These are phyloP conservation scores for Pseudogymnoascus sp. DNA, from an alignment of 2,329 filamentous ascomycete species.

Conservation along the genomic window DNA sequence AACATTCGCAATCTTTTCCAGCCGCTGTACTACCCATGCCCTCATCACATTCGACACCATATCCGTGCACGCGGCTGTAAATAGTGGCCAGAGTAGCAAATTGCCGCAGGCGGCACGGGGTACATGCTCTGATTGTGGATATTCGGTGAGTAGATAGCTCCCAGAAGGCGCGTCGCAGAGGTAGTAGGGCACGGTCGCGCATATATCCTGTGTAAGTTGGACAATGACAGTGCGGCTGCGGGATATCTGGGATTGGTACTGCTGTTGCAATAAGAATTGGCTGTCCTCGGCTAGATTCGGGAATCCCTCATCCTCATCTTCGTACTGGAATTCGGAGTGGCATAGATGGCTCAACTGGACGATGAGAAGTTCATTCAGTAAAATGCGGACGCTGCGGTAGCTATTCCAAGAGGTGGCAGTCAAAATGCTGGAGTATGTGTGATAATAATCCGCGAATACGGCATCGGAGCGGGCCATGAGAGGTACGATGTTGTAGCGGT, in stretches of 20 bases:
- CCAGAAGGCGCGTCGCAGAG: constrained; percentile 14
- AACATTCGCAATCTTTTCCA: constrained; percentile 21
- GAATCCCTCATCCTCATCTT: not conserved
- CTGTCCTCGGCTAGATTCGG: not conserved
- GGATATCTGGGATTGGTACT: not conserved
- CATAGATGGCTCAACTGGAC: constrained; percentile 19
- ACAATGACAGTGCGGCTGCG: not conserved
- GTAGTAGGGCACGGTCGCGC: constrained; percentile 22
- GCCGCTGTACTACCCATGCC: constrained; percentile 21
- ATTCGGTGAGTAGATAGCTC: not conserved
- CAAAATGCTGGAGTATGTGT: not conserved
- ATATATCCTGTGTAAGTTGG: constrained; percentile 23
- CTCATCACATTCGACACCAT: constrained; percentile 21
- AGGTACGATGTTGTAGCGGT: not conserved
- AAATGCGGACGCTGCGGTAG: not conserved
- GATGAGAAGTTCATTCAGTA: constrained; percentile 12
- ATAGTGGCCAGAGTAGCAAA: constrained; percentile 24
- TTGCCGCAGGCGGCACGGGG: constrained; percentile 21
- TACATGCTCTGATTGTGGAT: not conserved
- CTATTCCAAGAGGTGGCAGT: not conserved
- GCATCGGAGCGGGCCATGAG: constrained; percentile 13
- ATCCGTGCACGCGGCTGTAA: constrained; percentile 18
- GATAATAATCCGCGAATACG: constrained; percentile 13
- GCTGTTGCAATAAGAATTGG: not conserved
- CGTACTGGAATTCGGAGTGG: constrained; percentile 1